phyloP scores from a whole-genome alignment of 495 filamentous ascomycete species.

The Aspergillus affinis region DNA sequence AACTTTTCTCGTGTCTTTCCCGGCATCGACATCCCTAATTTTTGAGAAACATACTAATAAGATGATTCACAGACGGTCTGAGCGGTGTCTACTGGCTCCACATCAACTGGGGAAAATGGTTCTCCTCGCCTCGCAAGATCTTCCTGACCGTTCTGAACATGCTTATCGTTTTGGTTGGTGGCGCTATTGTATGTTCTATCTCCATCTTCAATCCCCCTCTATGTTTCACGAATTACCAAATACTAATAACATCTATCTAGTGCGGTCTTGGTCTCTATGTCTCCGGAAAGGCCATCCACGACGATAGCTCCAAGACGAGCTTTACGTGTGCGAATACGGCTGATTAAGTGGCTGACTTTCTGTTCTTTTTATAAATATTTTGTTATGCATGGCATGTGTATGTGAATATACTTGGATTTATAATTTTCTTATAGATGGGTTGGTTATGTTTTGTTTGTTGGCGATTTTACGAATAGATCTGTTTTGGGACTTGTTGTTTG shows the following conservation, averaged over 20 bases:
- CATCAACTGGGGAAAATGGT: slow-evolving; percentile 37
- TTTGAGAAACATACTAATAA: background rate
- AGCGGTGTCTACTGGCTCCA: slow-evolving; percentile 46
- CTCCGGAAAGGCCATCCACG: slow-evolving; percentile 43
- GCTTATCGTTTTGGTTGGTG: slow-evolving; percentile 26
- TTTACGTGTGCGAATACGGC: slow-evolving; percentile 37
- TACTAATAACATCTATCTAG: slow-evolving; percentile 7
- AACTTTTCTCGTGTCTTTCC: background rate
- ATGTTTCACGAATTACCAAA: background rate
- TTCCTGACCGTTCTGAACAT: slow-evolving; percentile 29
- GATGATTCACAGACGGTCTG: slow-evolving; percentile 29
- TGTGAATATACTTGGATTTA: background rate
- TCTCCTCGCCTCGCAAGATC: slow-evolving; percentile 35
- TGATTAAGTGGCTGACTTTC: slow-evolving; percentile 8
- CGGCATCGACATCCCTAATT: too few species aligned
- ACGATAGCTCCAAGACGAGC: slow-evolving; percentile 29
- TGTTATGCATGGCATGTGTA: background rate
- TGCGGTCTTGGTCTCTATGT: slow-evolving; percentile 41
- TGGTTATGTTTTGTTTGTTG: background rate
- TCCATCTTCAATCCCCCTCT: background rate
- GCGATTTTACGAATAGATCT: background rate
- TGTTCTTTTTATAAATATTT: slow-evolving; percentile 2
- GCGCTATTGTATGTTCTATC: slow-evolving; percentile 8
- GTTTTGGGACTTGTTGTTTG: too few species aligned
- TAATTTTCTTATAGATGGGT: too few species aligned